Conservation (phyloP, 1,284 basidiomycete species). For the Ustilago shanxiensis region DNA sequence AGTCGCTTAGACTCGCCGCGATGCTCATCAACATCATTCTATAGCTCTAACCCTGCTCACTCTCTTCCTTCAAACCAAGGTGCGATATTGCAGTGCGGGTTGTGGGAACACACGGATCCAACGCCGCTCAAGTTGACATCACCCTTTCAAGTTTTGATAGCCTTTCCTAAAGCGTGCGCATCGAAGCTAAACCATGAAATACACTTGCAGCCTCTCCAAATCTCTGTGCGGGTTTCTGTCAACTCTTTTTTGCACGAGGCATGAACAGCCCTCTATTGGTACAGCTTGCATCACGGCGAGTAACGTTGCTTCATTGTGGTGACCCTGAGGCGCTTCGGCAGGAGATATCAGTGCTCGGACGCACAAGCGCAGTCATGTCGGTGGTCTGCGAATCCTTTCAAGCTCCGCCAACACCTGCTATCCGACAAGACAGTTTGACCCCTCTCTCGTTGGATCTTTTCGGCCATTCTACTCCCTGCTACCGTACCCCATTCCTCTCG, state of each 20-base stretch:
- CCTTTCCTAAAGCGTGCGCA: neutral
- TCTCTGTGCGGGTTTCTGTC: neutral
- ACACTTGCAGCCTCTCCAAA: neutral
- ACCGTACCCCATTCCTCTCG: neutral
- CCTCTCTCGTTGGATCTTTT: neutral
- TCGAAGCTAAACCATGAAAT: neutral
- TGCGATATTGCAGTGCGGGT: neutral
- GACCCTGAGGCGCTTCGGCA: too few species aligned
- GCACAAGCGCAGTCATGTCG: neutral
- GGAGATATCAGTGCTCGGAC: neutral
- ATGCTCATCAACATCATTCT: neutral
- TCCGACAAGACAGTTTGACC: slow-evolving; percentile 1
- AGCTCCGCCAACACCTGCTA: slow-evolving; percentile 3
- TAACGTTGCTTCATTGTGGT: too few species aligned
- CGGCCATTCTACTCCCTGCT: neutral
- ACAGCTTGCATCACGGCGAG: neutral
- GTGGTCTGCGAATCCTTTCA: slow-evolving; percentile 4
- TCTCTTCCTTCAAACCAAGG: neutral
- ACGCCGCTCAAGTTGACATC: too few species aligned
- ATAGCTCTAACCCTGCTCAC: neutral
- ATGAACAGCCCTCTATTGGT: neutral
- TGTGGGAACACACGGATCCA: neutral
- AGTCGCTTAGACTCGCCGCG: neutral
- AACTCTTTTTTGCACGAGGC: neutral
- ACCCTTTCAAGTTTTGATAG: too few species aligned